A percentile compares a stretch with the other conserved stretches of the same genome.
Evolutionary conservation across 768 basidiomycete genomes (phyloP).

Genomic region (Gymnopilus junonius): DNA sequence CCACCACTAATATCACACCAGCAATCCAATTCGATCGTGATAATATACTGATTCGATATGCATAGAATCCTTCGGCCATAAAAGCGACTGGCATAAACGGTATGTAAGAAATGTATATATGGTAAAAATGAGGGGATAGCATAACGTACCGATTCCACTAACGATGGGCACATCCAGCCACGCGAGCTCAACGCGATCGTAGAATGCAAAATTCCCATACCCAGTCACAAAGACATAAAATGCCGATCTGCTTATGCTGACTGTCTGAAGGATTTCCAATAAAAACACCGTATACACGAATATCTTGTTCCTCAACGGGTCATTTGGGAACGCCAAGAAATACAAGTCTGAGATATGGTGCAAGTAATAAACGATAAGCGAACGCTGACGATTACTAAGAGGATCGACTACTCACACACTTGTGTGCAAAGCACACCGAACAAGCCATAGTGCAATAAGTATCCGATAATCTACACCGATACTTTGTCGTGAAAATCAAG

Average conservation of each 20-base stretch:
- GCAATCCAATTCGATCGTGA: not conserved
- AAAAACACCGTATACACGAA: slow-evolving; percentile 13
- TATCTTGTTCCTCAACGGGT: slow-evolving; percentile 2
- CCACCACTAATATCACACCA: not conserved
- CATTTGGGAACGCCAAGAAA: slow-evolving; percentile 14
- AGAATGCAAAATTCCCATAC: slow-evolving; percentile 8
- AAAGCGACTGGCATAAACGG: not conserved
- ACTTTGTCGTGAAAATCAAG: too few species aligned
- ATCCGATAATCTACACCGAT: too few species aligned
- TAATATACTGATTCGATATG: not conserved
- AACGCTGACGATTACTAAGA: too few species aligned
- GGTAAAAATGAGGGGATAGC: not conserved
- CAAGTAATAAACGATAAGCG: not conserved
- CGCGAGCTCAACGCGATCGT: slow-evolving; percentile 2
- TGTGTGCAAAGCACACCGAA: too few species aligned
- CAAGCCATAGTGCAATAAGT: too few species aligned
- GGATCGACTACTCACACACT: too few species aligned
- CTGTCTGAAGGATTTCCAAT: slow-evolving; percentile 12
- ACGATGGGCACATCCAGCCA: slow-evolving; percentile 11
- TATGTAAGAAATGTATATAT: not conserved
- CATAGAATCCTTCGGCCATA: slow-evolving; percentile 6
- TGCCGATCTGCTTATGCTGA: not conserved
- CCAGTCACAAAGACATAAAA: slow-evolving; percentile 9
- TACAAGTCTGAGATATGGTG: slow-evolving; percentile 7
- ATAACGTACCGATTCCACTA: not conserved